Evolutionary conservation across 768 basidiomycete genomes (phyloP), one percentile per base, ranked within the genome.

Genomic region (Saitozyma sp.): DNA sequence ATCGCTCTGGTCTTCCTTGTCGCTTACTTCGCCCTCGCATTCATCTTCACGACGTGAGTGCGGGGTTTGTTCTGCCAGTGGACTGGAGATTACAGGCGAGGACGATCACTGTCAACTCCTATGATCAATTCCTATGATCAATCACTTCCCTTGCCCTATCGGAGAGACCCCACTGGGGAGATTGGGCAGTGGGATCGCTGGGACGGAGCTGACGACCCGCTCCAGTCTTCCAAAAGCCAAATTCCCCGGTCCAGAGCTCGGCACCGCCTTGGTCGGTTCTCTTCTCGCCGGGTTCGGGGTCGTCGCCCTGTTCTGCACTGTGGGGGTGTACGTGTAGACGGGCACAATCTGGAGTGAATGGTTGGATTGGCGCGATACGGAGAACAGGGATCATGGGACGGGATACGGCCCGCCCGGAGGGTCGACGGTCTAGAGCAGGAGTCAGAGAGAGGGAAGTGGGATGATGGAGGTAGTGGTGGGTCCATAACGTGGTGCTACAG

Each of bases 301-400:
- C 69, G 90, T 95, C 38, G 88, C 90, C 49, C 84, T 95, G 60
- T 95, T 96, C 80, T 91, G 89, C 81, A 86, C 85, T 45, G 86
- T 84, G 50, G 91, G 91, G 50, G 91, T 92, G 56, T 88, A 91
- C 81, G 86, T 93, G 68, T 92, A 85, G 78, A 38, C 2, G 6
- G 20, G 45, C 13, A 20, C 16, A 54, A n/a, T 9, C 1, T 40
- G 39, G 40, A 29, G 29, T 2, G 29, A 29, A 29, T 29, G 29
- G 29, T 29, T 2, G 29, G 5, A 29, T 2, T 5, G 29, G 29
- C 5, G 29, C 29, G 2, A 29, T 5, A 2, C 29, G 29, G 29
- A 5, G 29, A 29, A 29, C 2, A 29, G 2, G 29, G 29, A 29
- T 29, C 5, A 29, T 29, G 29, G 29, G 29, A 29, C 29, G 29